Evolutionary conservation across 106 monocot genomes (phyloP).

Genomic region (Allium cepa): DNA sequence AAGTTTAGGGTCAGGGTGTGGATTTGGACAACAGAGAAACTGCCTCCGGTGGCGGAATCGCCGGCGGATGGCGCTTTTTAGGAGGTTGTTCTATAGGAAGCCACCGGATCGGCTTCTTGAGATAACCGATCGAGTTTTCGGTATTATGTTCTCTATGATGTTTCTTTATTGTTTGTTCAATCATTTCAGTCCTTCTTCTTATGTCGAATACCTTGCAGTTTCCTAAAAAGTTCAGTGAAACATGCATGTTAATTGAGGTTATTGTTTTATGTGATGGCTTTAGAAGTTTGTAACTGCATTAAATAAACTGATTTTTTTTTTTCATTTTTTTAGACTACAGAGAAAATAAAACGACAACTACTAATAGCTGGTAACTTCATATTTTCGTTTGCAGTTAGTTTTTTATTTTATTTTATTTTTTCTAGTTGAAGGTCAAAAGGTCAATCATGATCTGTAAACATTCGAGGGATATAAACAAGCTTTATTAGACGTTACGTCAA

Average conservation of each 20-base stretch:
- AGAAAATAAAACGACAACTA: neutral
- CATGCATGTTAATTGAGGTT: neutral
- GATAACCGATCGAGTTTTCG: constrained; percentile 86
- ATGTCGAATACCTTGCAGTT: neutral
- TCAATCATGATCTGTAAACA: no score
- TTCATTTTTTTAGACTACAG: neutral
- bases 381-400: no score
- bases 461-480: no score
- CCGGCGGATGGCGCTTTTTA: constrained; percentile 88
- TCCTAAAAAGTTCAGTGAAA: neutral
- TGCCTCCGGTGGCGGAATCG: constrained; percentile 40
- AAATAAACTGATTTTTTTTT: neutral
- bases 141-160: constrained; percentile 18
- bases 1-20: constrained; percentile 1
- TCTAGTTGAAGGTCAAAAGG: no score
- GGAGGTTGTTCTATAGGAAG: constrained; percentile 86
- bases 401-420: no score
- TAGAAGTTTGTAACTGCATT: neutral
- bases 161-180: neutral
- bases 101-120: constrained; percentile 95
- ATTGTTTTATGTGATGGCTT: neutral
- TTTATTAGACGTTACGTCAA: no score
- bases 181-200: neutral
- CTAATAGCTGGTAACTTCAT: neutral
- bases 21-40: constrained; percentile 5